These are phyloP conservation scores for Simmondsia chinensis DNA, from an alignment of 148 eudicot species.

Conservation along the genomic window DNA sequence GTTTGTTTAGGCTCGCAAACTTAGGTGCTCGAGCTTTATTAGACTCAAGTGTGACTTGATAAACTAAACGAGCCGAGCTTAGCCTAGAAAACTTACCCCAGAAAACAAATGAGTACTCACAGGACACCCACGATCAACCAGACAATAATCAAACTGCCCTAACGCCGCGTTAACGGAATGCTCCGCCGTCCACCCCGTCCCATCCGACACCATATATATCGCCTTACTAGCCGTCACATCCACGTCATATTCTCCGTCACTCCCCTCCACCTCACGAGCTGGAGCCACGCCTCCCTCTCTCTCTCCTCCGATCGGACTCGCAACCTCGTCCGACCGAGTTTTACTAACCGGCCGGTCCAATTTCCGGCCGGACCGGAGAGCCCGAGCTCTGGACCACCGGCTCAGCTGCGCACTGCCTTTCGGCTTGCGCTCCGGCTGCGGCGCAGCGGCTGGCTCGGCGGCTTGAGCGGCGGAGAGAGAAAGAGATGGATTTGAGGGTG, in stretches of 20 bases:
- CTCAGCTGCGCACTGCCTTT: slow-evolving; percentile 57
- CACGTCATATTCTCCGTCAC: slow-evolving; percentile 17
- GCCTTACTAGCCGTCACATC: slow-evolving; percentile 26
- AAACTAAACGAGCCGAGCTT: background rate
- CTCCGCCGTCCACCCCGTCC: slow-evolving; percentile 97
- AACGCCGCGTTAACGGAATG: slow-evolving; percentile 78
- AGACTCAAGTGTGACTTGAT: no score
- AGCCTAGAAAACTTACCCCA: slow-evolving; percentile 34
- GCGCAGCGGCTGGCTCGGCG: slow-evolving; percentile 9
- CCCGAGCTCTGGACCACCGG: slow-evolving; percentile 81
- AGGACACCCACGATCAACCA: slow-evolving; percentile 76
- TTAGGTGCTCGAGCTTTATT: no score
- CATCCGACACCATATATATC: slow-evolving; percentile 84
- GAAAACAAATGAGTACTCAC: slow-evolving; percentile 89
- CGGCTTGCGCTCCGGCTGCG: slow-evolving; percentile 19
- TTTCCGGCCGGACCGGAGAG: slow-evolving; percentile 61
- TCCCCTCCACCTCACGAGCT: background rate
- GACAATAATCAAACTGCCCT: slow-evolving; percentile 85
- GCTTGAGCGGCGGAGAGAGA: slow-evolving; percentile 1
- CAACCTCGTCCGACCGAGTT: background rate
- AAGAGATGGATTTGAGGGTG: background rate
- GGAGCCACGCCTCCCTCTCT: background rate
- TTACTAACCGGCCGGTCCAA: slow-evolving; percentile 31
- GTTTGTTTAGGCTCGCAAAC: no score
- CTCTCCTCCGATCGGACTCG: background rate